phyloP scores from a whole-genome alignment of 2,329 filamentous ascomycete genomes.

The Fusarium austroafricanum region DNA sequence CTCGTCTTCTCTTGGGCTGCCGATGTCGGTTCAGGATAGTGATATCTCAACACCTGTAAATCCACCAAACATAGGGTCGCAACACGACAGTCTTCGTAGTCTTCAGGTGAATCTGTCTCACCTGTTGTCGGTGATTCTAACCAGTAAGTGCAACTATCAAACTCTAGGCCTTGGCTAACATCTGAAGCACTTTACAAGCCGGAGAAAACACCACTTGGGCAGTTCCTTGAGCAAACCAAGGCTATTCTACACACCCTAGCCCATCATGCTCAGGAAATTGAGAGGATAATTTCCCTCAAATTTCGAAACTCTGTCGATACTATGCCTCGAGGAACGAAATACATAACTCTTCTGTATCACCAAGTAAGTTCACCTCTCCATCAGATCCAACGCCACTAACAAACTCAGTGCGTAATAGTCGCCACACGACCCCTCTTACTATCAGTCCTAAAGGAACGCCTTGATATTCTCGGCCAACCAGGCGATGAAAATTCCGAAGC shows the following conservation, averaged over 20 bases:
- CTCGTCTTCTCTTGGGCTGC: constrained; percentile 53
- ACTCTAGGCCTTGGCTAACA: neutral
- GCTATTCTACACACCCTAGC: constrained; percentile 53
- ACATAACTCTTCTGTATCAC: constrained; percentile 54
- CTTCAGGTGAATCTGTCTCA: constrained; percentile 53
- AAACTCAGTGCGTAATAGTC: constrained; percentile 51
- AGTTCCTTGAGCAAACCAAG: constrained; percentile 53
- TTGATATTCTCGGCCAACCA: constrained; percentile 45
- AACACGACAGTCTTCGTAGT: constrained; percentile 47
- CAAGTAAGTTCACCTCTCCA: constrained; percentile 43
- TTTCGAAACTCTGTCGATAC: constrained; percentile 51
- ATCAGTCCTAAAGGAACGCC: constrained; percentile 53
- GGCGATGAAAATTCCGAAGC: constrained; percentile 48
- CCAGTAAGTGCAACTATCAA: constrained; percentile 41
- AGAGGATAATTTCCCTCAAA: constrained; percentile 50
- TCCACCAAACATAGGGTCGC: constrained; percentile 43
- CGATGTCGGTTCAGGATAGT: constrained; percentile 53
- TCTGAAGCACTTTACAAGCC: constrained; percentile 51
- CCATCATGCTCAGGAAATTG: constrained; percentile 54
- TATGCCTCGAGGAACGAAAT: constrained; percentile 52
- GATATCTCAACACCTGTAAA: constrained; percentile 53
- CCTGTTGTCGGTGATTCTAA: constrained; percentile 51
- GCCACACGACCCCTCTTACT: constrained; percentile 54
- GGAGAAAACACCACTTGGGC: constrained; percentile 48
- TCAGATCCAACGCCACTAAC: rapidly evolving